Evolutionary conservation across 2,329 filamentous ascomycete genomes (phyloP).

Genomic region (Ophioceras dolichostomum): DNA sequence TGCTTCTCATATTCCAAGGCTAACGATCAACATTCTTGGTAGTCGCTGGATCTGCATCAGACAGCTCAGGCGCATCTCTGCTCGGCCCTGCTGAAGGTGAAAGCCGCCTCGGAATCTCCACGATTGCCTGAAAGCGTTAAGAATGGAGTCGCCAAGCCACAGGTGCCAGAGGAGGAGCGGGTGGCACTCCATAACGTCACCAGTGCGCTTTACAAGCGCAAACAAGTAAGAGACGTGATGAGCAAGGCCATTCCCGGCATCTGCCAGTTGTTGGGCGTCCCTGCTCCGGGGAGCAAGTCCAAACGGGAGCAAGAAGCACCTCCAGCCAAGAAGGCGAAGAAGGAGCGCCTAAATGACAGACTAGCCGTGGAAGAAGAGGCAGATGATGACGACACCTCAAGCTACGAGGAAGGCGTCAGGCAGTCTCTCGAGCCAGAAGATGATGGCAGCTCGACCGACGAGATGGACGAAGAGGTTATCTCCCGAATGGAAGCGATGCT

Average conservation of each 20-base stretch:
- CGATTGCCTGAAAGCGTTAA: slow-evolving; percentile 36
- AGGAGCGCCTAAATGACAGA: too few species aligned
- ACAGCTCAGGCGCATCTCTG: slow-evolving; percentile 43
- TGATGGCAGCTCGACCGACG: slow-evolving; percentile 15
- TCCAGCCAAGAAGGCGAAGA: background rate
- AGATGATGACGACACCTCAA: background rate
- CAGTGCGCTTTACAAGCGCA: slow-evolving; percentile 40
- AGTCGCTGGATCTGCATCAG: slow-evolving; percentile 46
- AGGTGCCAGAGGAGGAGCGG: slow-evolving; percentile 37
- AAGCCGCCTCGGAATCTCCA: slow-evolving; percentile 36
- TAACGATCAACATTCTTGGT: too few species aligned
- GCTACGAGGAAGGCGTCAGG: too few species aligned
- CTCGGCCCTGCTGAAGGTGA: slow-evolving; percentile 40
- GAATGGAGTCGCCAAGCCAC: slow-evolving; percentile 32
- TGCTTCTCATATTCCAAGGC: background rate
- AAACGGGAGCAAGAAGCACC: slow-evolving; percentile 11
- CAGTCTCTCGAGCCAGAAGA: slow-evolving; percentile 1
- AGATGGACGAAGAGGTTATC: slow-evolving; percentile 9
- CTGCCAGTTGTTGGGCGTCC: slow-evolving; percentile 34
- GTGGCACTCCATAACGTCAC: slow-evolving; percentile 45
- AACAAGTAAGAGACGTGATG: slow-evolving; percentile 34
- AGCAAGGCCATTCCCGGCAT: slow-evolving; percentile 35
- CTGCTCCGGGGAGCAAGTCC: slow-evolving; percentile 13
- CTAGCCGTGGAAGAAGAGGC: background rate
- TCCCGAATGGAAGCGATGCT: slow-evolving; percentile 13